phyloP scores from a whole-genome alignment of 257 asterid species.

The Schizonepeta tenuifolia region DNA sequence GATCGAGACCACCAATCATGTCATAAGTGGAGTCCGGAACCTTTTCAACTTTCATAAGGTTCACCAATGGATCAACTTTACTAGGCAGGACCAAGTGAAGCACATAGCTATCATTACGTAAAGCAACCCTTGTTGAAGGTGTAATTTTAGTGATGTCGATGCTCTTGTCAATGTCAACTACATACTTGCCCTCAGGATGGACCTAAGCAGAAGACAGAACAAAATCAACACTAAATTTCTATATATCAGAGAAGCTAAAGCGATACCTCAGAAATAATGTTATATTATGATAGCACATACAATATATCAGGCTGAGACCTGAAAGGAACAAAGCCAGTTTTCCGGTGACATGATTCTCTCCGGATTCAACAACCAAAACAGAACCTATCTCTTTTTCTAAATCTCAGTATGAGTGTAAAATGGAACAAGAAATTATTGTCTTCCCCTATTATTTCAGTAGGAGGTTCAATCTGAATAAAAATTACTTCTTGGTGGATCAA shows the following conservation, averaged over 20 bases:
- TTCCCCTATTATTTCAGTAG: neutral
- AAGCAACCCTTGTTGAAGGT: constrained; percentile 94
- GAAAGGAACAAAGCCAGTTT: neutral
- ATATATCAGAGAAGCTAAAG: neutral
- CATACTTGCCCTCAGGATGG: constrained; percentile 91
- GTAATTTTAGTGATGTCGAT: constrained; percentile 91
- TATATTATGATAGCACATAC: neutral
- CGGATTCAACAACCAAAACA: constrained; percentile 1
- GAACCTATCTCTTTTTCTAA: neutral
- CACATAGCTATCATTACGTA: constrained; percentile 93
- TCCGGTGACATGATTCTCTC: too few species aligned
- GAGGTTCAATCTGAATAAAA: neutral
- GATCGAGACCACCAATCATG: constrained; percentile 99
- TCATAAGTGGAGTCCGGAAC: constrained; percentile 97
- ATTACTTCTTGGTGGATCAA: neutral
- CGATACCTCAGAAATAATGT: neutral
- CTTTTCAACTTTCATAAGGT: constrained; percentile 97
- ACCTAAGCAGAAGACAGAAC: constrained; percentile 52
- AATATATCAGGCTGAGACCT: constrained; percentile 2
- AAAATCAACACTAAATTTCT: constrained; percentile 14
- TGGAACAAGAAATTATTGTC: neutral
- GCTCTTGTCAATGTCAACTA: constrained; percentile 85
- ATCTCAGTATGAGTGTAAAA: neutral
- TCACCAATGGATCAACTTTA: constrained; percentile 93
- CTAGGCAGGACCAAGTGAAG: constrained; percentile 93